Conservation (phyloP, 805 yeast genomes). For the Yamadazyma insecticola region DNA sequence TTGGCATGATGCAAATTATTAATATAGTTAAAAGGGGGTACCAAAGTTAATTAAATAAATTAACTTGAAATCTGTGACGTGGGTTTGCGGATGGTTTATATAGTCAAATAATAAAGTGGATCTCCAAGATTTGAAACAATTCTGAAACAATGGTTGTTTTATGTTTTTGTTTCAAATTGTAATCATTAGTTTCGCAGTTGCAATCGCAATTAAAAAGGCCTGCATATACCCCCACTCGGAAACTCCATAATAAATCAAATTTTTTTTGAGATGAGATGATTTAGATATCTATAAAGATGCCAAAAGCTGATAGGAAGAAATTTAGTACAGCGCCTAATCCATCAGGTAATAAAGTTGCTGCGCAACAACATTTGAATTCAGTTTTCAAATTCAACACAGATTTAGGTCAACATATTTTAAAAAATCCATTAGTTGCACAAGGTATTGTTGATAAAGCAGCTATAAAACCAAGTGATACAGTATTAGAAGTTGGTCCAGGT, state of each 20-base stretch:
- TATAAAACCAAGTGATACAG: conserved; percentile 87
- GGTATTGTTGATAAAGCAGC: conserved; percentile 97
- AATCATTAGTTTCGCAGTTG: no score
- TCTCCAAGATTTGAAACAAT: no score
- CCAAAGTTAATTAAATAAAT: no score
- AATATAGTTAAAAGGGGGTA: no score
- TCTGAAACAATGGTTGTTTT: not conserved
- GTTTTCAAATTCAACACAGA: conserved; percentile 97
- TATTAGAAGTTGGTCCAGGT: conserved; percentile 98
- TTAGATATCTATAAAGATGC: conserved; percentile 45
- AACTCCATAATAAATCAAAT: no score
- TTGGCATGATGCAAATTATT: not conserved
- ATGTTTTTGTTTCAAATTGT: no score
- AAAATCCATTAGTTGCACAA: conserved; percentile 94
- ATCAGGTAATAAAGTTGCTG: conserved; percentile 52
- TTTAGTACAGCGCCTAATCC: conserved; percentile 44
- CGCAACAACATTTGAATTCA: conserved; percentile 66
- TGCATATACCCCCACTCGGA: no score
- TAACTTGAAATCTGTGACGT: no score
- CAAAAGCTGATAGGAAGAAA: conserved; percentile 61
- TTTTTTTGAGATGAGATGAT: no score
- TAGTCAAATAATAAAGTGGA: no score
- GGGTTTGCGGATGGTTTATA: no score
- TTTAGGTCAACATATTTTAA: conserved; percentile 93
- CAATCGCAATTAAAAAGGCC: no score